Percentiles rank a stretch among this genome's conserved stretches.
phyloP scores from a whole-genome alignment of 177 flowering plant genomes.

The Vitis hybrid region DNA sequence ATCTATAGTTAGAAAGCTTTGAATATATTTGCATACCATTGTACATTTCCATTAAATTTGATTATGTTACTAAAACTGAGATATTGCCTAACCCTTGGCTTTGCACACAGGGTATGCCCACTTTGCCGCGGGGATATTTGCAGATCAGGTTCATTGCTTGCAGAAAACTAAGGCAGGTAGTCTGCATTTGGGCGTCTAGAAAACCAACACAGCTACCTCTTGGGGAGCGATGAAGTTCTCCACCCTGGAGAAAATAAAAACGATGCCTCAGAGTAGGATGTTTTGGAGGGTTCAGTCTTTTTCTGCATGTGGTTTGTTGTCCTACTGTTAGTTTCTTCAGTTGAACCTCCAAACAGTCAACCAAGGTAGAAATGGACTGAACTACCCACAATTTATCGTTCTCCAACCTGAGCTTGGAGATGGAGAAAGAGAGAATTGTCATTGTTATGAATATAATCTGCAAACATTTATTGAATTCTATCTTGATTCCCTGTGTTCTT shows the following conservation, averaged over 20 bases:
- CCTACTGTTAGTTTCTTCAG: background rate
- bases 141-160: constrained; percentile 34
- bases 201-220: background rate
- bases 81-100: background rate
- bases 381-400: background rate
- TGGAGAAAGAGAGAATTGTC: background rate
- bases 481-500: too few species aligned
- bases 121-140: constrained; percentile 91
- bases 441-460: background rate
- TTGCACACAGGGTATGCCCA: constrained; percentile 80
- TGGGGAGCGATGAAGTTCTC: background rate
- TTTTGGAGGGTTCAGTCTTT: constrained; percentile 12
- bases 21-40: too few species aligned
- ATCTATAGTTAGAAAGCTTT: too few species aligned
- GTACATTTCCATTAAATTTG: background rate
- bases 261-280: background rate
- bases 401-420: background rate
- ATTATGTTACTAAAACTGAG: background rate
- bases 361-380: constrained; percentile 12
- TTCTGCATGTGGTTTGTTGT: background rate
- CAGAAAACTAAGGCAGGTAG: constrained; percentile 25
- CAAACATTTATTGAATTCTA: background rate
- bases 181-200: background rate
- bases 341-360: background rate
- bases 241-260: background rate